These are phyloP conservation scores for Annulohypoxylon truncatum DNA, from an alignment of 2,329 filamentous ascomycete species.

Conservation along the genomic window DNA sequence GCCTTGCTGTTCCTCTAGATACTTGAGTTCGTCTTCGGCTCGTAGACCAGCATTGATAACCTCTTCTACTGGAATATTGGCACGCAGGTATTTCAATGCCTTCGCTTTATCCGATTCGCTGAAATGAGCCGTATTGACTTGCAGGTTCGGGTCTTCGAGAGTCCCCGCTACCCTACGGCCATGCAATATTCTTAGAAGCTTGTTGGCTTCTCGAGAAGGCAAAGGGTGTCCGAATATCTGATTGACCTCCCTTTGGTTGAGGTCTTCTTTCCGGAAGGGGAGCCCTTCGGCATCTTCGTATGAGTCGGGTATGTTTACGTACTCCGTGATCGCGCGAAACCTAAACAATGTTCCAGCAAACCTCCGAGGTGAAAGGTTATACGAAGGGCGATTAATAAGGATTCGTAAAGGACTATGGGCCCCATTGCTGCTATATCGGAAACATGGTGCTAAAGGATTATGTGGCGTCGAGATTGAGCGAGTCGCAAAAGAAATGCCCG, in stretches of 20 bases:
- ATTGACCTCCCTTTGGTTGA: constrained; percentile 60
- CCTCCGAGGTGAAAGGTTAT: constrained; percentile 36
- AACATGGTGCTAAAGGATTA: constrained; percentile 34
- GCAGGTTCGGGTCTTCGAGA: constrained; percentile 67
- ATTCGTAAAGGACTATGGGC: constrained; percentile 21
- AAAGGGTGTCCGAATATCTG: constrained; percentile 64
- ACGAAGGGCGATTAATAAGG: constrained; percentile 9
- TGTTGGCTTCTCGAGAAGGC: constrained; percentile 61
- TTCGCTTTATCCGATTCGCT: constrained; percentile 55
- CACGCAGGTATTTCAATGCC: constrained; percentile 67
- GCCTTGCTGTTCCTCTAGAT: constrained; percentile 56
- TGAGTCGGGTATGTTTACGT: constrained; percentile 66
- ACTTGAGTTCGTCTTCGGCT: constrained; percentile 71
- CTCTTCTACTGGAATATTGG: constrained; percentile 68
- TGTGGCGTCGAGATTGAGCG: constrained; percentile 42
- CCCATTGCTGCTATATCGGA: constrained; percentile 37
- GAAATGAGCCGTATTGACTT: constrained; percentile 60
- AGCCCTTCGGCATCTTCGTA: constrained; percentile 69
- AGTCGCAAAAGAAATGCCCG: constrained; percentile 28
- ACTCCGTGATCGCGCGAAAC: constrained; percentile 60
- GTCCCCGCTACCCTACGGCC: constrained; percentile 73
- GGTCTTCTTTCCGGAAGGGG: constrained; percentile 62
- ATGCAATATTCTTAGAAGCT: constrained; percentile 68
- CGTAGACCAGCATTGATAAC: constrained; percentile 69
- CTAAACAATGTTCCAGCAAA: constrained; percentile 48